Base-by-base conservation (phyloP, 495 filamentous ascomycete genomes). In the Neurospora sublineolata region DNA sequence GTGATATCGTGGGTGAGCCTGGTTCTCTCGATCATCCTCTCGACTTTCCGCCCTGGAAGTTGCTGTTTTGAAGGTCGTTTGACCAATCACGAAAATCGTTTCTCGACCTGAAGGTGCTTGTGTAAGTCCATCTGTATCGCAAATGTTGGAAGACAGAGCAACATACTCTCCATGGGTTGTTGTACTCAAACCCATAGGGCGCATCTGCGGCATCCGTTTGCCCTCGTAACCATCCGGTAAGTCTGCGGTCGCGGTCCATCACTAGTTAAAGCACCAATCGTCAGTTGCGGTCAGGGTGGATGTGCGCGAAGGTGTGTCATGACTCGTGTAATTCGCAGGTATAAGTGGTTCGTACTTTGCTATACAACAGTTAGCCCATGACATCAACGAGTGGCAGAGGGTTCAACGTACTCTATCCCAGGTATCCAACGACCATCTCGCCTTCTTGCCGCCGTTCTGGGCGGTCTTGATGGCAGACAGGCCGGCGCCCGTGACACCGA, bases 171-270 rank as follows among this genome's bases (percentile, higher is more conserved):
- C 96, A 99, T 37, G 93, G 91, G 81, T 97, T 97, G 87, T 90
- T 97, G 76, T 97, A 75, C 77, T 97, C 94, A 84, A 96, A 99
- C 41, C 94, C 94, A 46, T 86, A 83, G 18, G 95, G 96, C 41
- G 95, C 95, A 72, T 84, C 79, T 68, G 88, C 84, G 68, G 89
- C 90, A 82, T 94, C 91, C 75, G 89, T 91, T 81, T 99, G 95
- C 44, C 94, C 96, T 83, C 96, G 87, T 76, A 91, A 76, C 68
- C 80, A 87, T 73, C 95, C 95, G 68, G 95, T 99, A 79, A 99
- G 86, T 78, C 95, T 87, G 75, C 90, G 84, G 79, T 99, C 95
- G 77, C 95, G 89, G 72, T 97, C 91, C 94, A 98, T 97, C 96
- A 99, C 95, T 98, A 75, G n/a, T 75, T 67, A 39, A 37, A 18